These are phyloP conservation scores for Xylariales sp. DNA, from an alignment of 2,329 filamentous ascomycete species.

Conservation along the genomic window DNA sequence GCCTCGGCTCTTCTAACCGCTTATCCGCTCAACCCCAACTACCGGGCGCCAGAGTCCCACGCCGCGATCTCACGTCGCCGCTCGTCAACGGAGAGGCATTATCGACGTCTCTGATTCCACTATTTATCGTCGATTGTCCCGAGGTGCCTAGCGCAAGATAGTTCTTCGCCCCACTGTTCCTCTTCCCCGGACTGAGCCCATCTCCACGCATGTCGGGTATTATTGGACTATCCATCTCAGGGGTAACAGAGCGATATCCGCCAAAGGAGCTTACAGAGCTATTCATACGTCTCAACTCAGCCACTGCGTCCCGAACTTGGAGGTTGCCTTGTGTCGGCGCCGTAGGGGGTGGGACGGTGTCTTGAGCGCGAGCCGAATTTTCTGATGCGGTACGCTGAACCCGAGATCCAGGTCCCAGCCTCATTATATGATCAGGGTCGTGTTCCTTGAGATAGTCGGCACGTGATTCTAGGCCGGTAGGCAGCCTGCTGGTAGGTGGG, in stretches of 20 bases:
- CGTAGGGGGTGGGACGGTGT: background rate
- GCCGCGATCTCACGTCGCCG: too few species aligned
- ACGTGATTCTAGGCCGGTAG: background rate
- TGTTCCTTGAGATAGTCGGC: background rate
- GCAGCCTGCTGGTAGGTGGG: background rate
- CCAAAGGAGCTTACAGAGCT: constrained; percentile 33
- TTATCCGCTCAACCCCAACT: too few species aligned
- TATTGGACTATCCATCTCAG: constrained; percentile 28
- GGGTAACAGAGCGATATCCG: constrained; percentile 36
- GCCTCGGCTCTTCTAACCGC: too few species aligned
- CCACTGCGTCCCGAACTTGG: constrained; percentile 38
- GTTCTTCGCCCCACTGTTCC: constrained; percentile 36
- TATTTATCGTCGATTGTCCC: too few species aligned
- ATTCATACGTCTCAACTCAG: constrained; percentile 54
- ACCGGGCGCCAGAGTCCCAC: too few species aligned
- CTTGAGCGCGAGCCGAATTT: constrained; percentile 3
- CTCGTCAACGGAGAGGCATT: too few species aligned
- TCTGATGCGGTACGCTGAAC: background rate
- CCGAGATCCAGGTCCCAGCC: background rate
- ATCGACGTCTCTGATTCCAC: too few species aligned
- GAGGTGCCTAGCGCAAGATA: constrained; percentile 41
- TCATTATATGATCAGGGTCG: background rate
- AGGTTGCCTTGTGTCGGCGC: constrained; percentile 11
- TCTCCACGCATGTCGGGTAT: constrained; percentile 34
- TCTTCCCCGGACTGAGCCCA: constrained; percentile 30